A percentile compares a stretch with the other conserved stretches of the same genome.
Conservation (phyloP, 305 asterid species). For the Fraxinus xanthoxyloides region DNA sequence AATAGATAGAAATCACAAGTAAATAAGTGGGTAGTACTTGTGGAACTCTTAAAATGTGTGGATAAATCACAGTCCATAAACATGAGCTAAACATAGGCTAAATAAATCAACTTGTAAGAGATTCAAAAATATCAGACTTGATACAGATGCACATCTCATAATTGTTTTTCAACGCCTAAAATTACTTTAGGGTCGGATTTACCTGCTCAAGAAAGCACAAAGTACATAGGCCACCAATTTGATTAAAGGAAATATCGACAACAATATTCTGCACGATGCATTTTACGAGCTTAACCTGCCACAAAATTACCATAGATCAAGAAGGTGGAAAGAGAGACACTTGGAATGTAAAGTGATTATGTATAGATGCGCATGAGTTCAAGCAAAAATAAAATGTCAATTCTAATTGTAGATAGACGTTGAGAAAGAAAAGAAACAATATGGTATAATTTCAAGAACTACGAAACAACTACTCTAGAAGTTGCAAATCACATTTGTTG, state of each 20-base stretch:
- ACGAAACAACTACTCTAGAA: no score
- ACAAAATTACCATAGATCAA: conserved; percentile 11
- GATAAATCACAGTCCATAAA: no score
- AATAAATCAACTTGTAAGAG: not conserved
- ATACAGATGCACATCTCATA: not conserved
- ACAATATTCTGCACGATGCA: conserved; percentile 83
- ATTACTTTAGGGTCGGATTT: not conserved
- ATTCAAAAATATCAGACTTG: conserved; percentile 1
- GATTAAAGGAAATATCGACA: conserved; percentile 84
- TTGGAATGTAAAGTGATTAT: not conserved
- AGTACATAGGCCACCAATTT: conserved; percentile 86
- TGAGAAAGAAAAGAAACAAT: no score
- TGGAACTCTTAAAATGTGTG: no score
- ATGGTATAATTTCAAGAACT: not conserved
- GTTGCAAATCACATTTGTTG: no score
- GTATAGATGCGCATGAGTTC: not conserved
- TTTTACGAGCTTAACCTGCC: conserved; percentile 88
- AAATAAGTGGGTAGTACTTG: no score
- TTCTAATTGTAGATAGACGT: no score
- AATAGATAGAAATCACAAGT: no score
- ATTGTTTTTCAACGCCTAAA: not conserved
- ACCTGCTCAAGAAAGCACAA: conserved; percentile 96
- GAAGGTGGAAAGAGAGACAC: not conserved
- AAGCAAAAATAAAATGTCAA: not conserved
- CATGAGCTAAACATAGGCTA: no score